These are phyloP conservation scores for Verticillium nonalfalfae DNA, from an alignment of 2,329 filamentous ascomycete species.

Conservation along the genomic window DNA sequence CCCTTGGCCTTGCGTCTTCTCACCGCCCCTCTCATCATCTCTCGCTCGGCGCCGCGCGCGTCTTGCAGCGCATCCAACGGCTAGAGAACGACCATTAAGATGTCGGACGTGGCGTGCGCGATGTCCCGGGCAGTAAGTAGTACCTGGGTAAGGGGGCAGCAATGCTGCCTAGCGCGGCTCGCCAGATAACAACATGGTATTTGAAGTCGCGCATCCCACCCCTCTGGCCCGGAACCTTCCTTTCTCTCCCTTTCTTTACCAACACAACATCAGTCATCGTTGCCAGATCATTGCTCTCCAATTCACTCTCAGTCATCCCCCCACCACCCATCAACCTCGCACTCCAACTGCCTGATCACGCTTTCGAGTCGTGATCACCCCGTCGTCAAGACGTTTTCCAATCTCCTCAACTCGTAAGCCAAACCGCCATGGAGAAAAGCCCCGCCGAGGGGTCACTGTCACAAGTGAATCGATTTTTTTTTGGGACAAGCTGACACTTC, in stretches of 20 bases:
- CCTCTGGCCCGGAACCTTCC: not conserved
- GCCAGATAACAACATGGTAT: not conserved
- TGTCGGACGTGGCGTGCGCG: not conserved
- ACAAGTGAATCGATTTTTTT: too few species aligned
- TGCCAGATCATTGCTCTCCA: not conserved
- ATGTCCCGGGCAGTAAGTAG: not conserved
- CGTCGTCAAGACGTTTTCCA: conserved; percentile 94
- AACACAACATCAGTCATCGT: not conserved
- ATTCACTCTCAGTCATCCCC: not conserved
- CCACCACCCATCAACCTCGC: not conserved
- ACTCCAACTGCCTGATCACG: conserved; percentile 40
- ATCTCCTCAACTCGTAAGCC: conserved; percentile 88
- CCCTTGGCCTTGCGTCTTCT: not conserved
- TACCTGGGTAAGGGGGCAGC: not conserved
- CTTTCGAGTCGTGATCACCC: conserved; percentile 52
- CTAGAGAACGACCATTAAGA: not conserved
- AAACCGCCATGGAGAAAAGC: not conserved
- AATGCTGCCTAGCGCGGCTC: not conserved
- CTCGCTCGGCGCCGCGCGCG: not conserved
- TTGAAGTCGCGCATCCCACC: not conserved
- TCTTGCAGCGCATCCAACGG: not conserved
- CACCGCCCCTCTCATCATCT: not conserved
- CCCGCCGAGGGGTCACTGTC: conserved; percentile 2
- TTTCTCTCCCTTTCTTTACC: not conserved
- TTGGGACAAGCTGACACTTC: conserved; percentile 19